phyloP scores from a whole-genome alignment of 1,139 yeast genomes.

The Yamadazyma atlantica region DNA sequence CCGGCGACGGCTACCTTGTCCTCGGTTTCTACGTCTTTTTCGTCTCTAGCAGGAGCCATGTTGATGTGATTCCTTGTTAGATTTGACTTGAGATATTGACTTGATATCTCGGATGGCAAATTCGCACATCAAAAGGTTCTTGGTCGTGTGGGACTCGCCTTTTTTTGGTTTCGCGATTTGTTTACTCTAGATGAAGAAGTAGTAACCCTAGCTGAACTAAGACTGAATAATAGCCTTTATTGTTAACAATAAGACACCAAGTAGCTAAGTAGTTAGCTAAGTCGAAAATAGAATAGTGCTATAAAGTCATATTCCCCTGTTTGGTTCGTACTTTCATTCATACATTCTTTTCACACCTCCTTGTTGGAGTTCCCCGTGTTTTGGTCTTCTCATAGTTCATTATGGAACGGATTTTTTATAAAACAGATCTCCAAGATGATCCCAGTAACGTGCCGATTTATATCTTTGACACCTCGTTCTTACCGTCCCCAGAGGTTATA shows the following conservation, averaged over 20 bases:
- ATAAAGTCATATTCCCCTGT: neutral
- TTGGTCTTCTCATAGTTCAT: neutral
- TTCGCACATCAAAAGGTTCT: neutral
- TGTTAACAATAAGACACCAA: too few species aligned
- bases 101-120: conserved; percentile 1
- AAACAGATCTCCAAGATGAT: conserved; percentile 60
- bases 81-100: neutral
- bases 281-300: neutral
- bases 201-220: too few species aligned
- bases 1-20: conserved; percentile 3
- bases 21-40: neutral
- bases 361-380: neutral
- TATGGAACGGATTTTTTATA: conserved; percentile 59
- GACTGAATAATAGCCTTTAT: too few species aligned
- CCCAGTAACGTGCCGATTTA: conserved; percentile 62
- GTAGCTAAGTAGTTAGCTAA: neutral
- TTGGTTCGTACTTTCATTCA: neutral
- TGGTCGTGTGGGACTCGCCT: neutral
- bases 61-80: neutral
- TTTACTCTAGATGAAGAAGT: neutral
- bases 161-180: neutral
- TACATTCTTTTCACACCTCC: neutral
- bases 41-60: conserved; percentile 2
- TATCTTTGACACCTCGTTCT: conserved; percentile 72
- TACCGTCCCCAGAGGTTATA: conserved; percentile 56